Percentiles rank a stretch among this genome's conserved stretches.
These are phyloP conservation scores for Curvularia spicifera DNA, from an alignment of 2,329 filamentous ascomycete genomes.

Conservation along the genomic window DNA sequence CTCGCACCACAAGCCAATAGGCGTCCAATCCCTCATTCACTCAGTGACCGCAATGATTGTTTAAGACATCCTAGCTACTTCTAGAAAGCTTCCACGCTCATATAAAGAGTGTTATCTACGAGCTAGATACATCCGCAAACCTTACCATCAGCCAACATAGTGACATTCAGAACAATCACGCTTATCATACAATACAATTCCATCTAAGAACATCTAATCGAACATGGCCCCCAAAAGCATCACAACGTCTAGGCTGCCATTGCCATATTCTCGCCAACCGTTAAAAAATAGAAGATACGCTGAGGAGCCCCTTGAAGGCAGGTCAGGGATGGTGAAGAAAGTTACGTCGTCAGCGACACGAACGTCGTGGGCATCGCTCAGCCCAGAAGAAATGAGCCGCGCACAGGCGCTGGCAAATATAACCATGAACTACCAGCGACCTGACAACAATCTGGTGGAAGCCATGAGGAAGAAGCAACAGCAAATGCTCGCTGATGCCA, in stretches of 20 bases:
- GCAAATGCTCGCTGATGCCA: neutral
- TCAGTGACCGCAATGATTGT: neutral
- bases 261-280: neutral
- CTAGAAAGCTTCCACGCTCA: neutral
- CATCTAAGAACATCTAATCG: neutral
- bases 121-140: neutral
- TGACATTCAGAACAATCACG: too few relatives aligned
- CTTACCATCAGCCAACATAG: too few relatives aligned
- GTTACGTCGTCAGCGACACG: too few relatives aligned
- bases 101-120: neutral
- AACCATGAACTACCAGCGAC: conserved; percentile 7
- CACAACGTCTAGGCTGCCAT: neutral
- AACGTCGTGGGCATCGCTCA: neutral
- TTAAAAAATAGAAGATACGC: too few relatives aligned
- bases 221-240: neutral
- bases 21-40: neutral
- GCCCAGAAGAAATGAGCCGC: neutral
- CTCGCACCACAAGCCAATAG: neutral
- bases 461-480: conserved; percentile 1
- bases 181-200: too few relatives aligned
- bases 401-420: conserved; percentile 9
- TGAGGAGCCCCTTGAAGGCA: neutral
- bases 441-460: neutral
- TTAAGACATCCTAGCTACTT: neutral
- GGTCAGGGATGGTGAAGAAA: neutral